Conservation (phyloP, 208 protist species). For the Leishmania aethiopica region DNA sequence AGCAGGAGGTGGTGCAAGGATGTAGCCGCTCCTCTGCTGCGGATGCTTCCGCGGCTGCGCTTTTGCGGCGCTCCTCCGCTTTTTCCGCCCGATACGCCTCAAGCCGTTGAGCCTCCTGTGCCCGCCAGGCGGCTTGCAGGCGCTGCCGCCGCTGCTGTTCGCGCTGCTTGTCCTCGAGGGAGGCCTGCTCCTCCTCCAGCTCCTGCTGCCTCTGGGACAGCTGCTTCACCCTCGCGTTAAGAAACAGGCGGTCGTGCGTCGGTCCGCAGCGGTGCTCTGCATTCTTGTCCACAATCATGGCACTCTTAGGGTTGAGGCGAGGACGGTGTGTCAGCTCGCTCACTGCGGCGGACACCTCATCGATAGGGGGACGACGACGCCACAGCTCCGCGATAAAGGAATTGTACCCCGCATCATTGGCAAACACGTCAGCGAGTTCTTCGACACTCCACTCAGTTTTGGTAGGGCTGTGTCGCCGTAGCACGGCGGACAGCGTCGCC, state of each 20-base stretch:
- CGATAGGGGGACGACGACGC: constrained; percentile 20
- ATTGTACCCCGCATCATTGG: not conserved
- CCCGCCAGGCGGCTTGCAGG: constrained; percentile 22
- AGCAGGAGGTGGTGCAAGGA: not conserved
- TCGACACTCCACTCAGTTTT: constrained; percentile 26
- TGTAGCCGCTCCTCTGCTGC: not conserved
- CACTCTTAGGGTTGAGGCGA: constrained; percentile 30
- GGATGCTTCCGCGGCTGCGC: not conserved
- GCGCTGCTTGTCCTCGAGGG: constrained; percentile 22
- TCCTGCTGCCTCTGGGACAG: constrained; percentile 38
- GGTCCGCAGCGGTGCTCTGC: constrained; percentile 21
- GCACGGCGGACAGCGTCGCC: constrained; percentile 1
- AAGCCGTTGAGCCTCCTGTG: constrained; percentile 14
- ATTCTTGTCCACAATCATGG: constrained; percentile 16
- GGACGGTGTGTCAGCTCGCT: constrained; percentile 52
- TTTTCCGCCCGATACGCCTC: constrained; percentile 15
- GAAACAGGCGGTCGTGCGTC: constrained; percentile 62
- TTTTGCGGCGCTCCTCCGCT: not conserved
- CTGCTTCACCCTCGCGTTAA: constrained; percentile 44
- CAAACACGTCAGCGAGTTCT: constrained; percentile 11
- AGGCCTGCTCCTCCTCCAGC: constrained; percentile 38
- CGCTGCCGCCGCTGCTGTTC: constrained; percentile 11
- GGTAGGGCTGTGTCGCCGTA: constrained; percentile 9
- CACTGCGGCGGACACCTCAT: not conserved
- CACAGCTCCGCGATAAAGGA: constrained; percentile 8